phyloP scores from a whole-genome alignment of 352 stramenopile species.

The Phytopythium litorale region DNA sequence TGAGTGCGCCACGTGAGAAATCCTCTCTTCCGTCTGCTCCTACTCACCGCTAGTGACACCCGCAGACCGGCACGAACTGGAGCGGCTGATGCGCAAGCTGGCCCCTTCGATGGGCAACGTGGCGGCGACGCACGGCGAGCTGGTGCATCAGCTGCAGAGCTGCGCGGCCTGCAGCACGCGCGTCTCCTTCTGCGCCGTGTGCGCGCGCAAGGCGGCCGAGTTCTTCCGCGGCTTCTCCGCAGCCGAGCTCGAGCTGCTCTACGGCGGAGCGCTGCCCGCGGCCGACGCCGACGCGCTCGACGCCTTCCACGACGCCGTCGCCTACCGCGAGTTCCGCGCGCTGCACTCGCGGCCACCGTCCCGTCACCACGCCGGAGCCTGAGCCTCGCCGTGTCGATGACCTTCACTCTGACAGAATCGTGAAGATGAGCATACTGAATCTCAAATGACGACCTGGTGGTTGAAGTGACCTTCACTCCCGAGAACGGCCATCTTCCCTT shows the following conservation, averaged over 20 bases:
- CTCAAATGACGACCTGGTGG: background rate
- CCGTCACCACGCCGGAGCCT: background rate
- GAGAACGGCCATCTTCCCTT: background rate
- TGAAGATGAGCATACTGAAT: background rate
- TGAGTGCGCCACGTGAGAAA: background rate
- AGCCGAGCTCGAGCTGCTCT: slow-evolving; percentile 48
- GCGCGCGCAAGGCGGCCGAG: slow-evolving; percentile 42
- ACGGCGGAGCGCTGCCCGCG: slow-evolving; percentile 48
- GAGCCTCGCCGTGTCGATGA: background rate
- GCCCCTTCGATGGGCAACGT: slow-evolving; percentile 57
- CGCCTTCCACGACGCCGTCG: slow-evolving; percentile 34
- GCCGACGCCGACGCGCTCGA: slow-evolving; percentile 42
- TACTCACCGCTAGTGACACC: slow-evolving; percentile 1
- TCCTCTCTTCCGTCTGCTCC: background rate
- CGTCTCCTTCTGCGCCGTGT: slow-evolving; percentile 47
- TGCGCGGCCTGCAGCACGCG: slow-evolving; percentile 54
- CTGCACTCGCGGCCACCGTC: slow-evolving; percentile 18
- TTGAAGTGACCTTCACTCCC: slow-evolving; percentile 24
- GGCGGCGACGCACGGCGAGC: slow-evolving; percentile 44
- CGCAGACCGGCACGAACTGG: slow-evolving; percentile 50
- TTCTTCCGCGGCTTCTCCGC: slow-evolving; percentile 60
- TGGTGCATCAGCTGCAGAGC: slow-evolving; percentile 51
- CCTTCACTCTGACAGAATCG: background rate
- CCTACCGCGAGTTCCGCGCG: slow-evolving; percentile 31
- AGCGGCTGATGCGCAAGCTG: slow-evolving; percentile 58